Percentiles rank a stretch among this genome's conserved stretches.
phyloP scores from a whole-genome alignment of 2,329 filamentous ascomycete genomes.

The Hymenoscyphus scutula region DNA sequence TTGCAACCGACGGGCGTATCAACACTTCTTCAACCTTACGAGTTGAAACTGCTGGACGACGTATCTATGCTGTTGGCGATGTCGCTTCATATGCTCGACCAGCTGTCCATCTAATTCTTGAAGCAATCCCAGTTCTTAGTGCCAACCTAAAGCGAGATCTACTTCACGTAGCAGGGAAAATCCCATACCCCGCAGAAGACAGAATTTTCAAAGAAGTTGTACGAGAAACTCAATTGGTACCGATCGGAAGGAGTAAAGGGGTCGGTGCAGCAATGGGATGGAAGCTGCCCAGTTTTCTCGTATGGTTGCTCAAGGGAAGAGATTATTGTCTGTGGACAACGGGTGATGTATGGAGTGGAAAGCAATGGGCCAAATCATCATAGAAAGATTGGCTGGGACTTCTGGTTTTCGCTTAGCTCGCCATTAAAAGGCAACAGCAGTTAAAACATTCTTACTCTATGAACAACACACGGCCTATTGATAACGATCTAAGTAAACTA shows the following conservation, averaged over 20 bases:
- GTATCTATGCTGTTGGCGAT: constrained; percentile 49
- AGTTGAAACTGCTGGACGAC: constrained; percentile 37
- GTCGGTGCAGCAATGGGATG: constrained; percentile 46
- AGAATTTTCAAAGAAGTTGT: constrained; percentile 43
- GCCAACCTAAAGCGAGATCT: constrained; percentile 51
- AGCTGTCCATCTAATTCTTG: constrained; percentile 43
- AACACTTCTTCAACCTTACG: constrained; percentile 40
- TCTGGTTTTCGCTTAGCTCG: no score
- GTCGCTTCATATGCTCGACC: constrained; percentile 41
- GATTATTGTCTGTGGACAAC: constrained; percentile 53
- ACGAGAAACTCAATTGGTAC: constrained; percentile 47
- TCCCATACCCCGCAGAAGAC: constrained; percentile 30
- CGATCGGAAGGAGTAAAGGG: constrained; percentile 45
- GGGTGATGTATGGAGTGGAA: constrained; percentile 48
- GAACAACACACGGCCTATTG: no score
- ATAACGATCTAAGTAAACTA: no score
- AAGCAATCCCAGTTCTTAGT: constrained; percentile 43
- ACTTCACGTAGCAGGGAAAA: constrained; percentile 37
- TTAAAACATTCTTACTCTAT: no score
- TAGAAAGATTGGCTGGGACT: no score
- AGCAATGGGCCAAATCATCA: constrained; percentile 50
- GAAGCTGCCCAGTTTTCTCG: constrained; percentile 43
- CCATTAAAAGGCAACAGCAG: no score
- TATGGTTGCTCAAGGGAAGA: constrained; percentile 50
- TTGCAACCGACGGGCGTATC: constrained; percentile 40